Percentiles rank a stretch among this genome's conserved stretches.
Conservation (phyloP, 768 basidiomycete genomes). For the Stropharia rugosoannulata region DNA sequence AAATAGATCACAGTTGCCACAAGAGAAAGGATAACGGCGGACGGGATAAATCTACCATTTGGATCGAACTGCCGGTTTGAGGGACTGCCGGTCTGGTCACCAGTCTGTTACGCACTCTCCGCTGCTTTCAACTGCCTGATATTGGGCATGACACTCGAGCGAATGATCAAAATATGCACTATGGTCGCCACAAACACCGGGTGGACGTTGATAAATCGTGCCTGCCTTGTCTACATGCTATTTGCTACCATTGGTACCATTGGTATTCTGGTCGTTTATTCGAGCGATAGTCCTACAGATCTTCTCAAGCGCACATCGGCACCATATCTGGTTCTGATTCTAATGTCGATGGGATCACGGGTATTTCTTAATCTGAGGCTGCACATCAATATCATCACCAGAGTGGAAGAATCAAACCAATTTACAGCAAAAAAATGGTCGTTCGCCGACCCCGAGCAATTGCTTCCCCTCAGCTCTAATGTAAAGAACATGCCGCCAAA, state of each 20-base stretch:
- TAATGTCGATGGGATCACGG: constrained; percentile 30
- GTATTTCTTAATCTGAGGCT: constrained; percentile 31
- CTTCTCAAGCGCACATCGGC: constrained; percentile 26
- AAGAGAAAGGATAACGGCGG: constrained; percentile 23
- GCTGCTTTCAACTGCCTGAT: constrained; percentile 28
- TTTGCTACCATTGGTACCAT: constrained; percentile 26
- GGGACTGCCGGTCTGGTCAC: constrained; percentile 30
- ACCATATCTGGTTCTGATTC: constrained; percentile 27
- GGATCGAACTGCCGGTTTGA: constrained; percentile 33
- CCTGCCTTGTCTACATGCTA: constrained; percentile 26
- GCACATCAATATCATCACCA: constrained; percentile 15
- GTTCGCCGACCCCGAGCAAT: constrained; percentile 7
- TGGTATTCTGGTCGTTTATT: constrained; percentile 25
- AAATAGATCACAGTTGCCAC: constrained; percentile 30
- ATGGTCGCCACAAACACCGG: constrained; percentile 19
- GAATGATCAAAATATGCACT: constrained; percentile 19
- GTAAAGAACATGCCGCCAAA: not conserved
- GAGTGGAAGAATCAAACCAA: constrained; percentile 18
- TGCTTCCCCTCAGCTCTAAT: not conserved
- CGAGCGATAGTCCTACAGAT: constrained; percentile 21
- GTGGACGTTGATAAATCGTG: constrained; percentile 25
- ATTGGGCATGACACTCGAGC: constrained; percentile 23
- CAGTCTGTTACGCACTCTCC: constrained; percentile 30
- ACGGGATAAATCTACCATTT: constrained; percentile 22
- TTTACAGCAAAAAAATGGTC: constrained; percentile 18